Evolutionary conservation across 139 green algal genomes (phyloP).

Genomic region (Nannochloris sp.): DNA sequence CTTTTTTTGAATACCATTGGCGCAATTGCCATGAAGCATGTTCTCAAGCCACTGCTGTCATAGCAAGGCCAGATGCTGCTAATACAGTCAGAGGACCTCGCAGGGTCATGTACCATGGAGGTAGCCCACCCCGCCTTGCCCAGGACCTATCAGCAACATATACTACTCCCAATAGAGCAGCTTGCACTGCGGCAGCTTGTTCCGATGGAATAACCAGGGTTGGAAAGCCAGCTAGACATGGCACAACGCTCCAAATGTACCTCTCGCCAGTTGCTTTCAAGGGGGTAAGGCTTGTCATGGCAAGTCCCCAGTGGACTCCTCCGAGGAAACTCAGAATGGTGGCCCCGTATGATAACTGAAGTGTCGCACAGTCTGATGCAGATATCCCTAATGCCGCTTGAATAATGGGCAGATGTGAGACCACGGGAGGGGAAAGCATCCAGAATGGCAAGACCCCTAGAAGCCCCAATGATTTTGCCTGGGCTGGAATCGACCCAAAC

Average conservation of each 20-base stretch:
- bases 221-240: constrained; percentile 71
- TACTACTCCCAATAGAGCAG: constrained; percentile 21
- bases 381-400: not conserved
- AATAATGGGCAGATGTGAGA: not conserved
- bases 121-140: constrained; percentile 16
- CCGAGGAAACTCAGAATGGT: constrained; percentile 82
- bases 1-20: too few species aligned
- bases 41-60: constrained; percentile 13
- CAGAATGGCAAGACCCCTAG: constrained; percentile 10
- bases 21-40: not conserved
- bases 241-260: constrained; percentile 73
- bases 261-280: constrained; percentile 25
- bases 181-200: constrained; percentile 27
- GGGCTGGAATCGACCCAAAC: not conserved
- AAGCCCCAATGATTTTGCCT: constrained; percentile 1
- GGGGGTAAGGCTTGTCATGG: constrained; percentile 36
- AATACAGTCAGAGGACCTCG: constrained; percentile 35
- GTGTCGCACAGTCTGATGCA: not conserved
- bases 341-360: constrained; percentile 67
- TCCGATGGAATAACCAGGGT: constrained; percentile 42
- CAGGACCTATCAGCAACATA: constrained; percentile 35
- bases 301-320: constrained; percentile 83
- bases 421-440: not conserved
- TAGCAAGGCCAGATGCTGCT: constrained; percentile 23
- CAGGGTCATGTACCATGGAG: constrained; percentile 41